A percentile compares a stretch with the other conserved stretches of the same genome.
phyloP scores from a whole-genome alignment of 345 rosid genomes.

The Pelargonium nanum region DNA sequence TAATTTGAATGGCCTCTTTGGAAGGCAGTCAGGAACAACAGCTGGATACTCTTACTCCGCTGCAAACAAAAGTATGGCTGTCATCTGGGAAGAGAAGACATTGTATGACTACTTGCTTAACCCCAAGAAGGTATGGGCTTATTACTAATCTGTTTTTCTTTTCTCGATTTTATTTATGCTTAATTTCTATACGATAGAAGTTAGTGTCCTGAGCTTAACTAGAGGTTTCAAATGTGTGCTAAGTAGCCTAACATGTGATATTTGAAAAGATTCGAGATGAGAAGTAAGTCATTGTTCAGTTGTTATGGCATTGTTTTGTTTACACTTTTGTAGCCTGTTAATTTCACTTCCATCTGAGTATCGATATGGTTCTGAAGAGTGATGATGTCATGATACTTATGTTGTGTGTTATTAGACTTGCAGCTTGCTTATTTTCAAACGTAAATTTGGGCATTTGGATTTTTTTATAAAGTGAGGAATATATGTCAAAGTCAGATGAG shows the following conservation, averaged over 20 bases:
- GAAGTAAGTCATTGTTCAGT: neutral
- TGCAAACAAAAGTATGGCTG: constrained; percentile 86
- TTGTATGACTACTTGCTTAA: constrained; percentile 77
- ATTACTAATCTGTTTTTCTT: too few species aligned
- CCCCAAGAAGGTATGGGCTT: constrained; percentile 61
- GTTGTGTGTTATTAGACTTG: too few species aligned
- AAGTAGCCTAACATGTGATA: neutral
- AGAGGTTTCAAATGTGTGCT: neutral
- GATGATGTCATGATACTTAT: too few species aligned
- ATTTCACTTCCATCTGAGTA: neutral
- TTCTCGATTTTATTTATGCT: too few species aligned
- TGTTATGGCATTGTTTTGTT: too few species aligned
- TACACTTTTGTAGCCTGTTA: neutral
- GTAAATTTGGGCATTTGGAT: neutral
- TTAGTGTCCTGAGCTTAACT: neutral
- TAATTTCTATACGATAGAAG: neutral
- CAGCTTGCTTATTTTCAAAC: too few species aligned
- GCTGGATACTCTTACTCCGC: constrained; percentile 86
- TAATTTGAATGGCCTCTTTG: constrained; percentile 76
- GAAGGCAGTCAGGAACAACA: constrained; percentile 82
- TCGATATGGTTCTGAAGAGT: neutral
- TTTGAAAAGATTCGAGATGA: neutral
- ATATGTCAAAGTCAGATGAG: neutral
- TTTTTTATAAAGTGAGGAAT: too few species aligned
- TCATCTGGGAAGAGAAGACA: constrained; percentile 74